Percentiles rank a stretch among this genome's conserved stretches.
phyloP scores from a whole-genome alignment of 345 rosid genomes.

The Eutrema heterophyllum region DNA sequence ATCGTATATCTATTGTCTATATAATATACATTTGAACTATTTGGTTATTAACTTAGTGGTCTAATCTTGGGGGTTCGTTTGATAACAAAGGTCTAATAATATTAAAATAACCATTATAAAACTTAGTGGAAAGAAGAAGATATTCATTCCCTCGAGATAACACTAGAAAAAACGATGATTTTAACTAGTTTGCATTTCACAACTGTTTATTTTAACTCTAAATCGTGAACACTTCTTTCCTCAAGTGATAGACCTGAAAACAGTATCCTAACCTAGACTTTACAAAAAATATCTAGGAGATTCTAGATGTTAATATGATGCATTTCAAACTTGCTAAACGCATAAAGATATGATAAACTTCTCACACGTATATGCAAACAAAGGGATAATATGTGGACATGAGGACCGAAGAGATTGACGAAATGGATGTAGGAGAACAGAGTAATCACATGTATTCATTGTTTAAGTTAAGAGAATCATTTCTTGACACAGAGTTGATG shows the following conservation, averaged over 20 bases:
- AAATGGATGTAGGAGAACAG: too few species aligned
- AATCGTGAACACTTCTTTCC: background rate
- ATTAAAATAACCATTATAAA: background rate
- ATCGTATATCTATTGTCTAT: background rate
- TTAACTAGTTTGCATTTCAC: background rate
- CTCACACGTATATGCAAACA: background rate
- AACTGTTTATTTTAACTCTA: background rate
- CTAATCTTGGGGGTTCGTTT: slow-evolving; percentile 11
- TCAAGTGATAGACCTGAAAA: background rate
- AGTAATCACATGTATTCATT: too few species aligned
- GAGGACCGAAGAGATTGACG: too few species aligned
- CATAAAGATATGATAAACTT: background rate
- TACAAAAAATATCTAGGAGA: background rate
- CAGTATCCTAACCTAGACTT: background rate
- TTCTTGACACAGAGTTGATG: too few species aligned
- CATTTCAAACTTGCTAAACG: background rate
- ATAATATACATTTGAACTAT: background rate
- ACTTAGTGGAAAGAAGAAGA: background rate
- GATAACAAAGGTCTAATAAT: background rate
- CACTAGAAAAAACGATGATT: background rate
- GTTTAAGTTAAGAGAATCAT: too few species aligned
- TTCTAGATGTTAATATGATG: background rate
- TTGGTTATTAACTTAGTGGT: background rate
- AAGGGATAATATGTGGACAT: background rate
- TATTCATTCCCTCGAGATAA: background rate